A percentile compares a stretch with the other conserved stretches of the same genome.
phyloP scores from a whole-genome alignment of 1,284 basidiomycete genomes.

The Sporisorium reilianum region DNA sequence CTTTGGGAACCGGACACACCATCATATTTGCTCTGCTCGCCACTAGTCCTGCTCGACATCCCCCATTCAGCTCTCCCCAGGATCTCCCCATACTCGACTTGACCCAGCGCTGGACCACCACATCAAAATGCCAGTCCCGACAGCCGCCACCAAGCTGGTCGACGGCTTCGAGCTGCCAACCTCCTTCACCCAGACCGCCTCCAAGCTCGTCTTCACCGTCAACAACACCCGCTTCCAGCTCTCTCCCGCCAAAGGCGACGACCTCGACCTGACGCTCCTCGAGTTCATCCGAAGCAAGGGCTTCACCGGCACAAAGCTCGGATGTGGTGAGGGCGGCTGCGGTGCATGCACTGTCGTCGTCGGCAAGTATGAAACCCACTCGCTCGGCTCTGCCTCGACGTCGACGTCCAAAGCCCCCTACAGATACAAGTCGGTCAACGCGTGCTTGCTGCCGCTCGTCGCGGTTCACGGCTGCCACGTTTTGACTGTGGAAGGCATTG shows the following conservation, averaged over 20 bases:
- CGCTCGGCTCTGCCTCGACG: conserved; percentile 4
- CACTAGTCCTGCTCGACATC: neutral
- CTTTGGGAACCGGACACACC: neutral
- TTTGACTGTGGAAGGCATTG: conserved; percentile 70
- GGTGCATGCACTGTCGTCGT: conserved; percentile 69
- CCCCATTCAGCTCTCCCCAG: neutral
- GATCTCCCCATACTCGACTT: neutral
- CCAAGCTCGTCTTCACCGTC: conserved; percentile 52
- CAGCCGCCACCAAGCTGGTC: conserved; percentile 22
- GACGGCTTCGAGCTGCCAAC: conserved; percentile 46
- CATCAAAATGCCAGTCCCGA: conserved; percentile 27
- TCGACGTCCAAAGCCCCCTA: conserved; percentile 36
- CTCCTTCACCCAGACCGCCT: conserved; percentile 21
- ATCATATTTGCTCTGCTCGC: neutral
- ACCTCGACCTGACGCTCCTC: conserved; percentile 63
- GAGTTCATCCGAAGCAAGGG: conserved; percentile 68
- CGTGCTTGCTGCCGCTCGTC: conserved; percentile 69
- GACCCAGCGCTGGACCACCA: neutral
- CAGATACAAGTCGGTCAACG: conserved; percentile 69
- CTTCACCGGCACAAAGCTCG: conserved; percentile 70
- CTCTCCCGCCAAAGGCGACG: conserved; percentile 40
- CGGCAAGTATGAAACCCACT: conserved; percentile 35
- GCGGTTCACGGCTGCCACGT: conserved; percentile 69
- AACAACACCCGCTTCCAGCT: conserved; percentile 51
- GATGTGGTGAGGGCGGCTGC: conserved; percentile 70